Conservation (phyloP, 345 rosid genomes). For the Anacardium occidentale region DNA sequence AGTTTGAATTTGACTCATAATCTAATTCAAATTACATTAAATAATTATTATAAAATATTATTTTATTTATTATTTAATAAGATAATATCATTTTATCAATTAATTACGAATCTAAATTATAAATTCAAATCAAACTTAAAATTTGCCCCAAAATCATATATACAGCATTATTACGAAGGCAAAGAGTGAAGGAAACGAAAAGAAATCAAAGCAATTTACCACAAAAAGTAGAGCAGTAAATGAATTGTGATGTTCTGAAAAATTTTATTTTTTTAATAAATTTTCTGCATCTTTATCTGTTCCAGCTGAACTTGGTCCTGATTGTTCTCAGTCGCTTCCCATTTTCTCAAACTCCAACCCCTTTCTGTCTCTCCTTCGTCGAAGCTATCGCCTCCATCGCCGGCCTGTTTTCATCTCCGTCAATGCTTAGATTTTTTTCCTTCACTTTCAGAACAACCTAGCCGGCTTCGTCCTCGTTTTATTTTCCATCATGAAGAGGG, state of each 20-base stretch:
- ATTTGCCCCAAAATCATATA: too few relatives aligned
- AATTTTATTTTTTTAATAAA: background rate
- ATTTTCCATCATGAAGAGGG: constrained; percentile 46
- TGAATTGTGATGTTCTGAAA: background rate
- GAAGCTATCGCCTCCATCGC: constrained; percentile 56
- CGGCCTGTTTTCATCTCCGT: constrained; percentile 25
- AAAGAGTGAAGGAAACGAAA: background rate
- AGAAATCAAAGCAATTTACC: background rate
- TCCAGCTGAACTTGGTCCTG: constrained; percentile 30
- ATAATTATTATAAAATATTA: too few relatives aligned
- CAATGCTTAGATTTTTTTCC: constrained; percentile 45
- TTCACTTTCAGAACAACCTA: constrained; percentile 23
- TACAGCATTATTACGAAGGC: background rate
- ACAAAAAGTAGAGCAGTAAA: background rate
- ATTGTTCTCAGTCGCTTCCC: constrained; percentile 22
- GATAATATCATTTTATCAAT: too few relatives aligned
- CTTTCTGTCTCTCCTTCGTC: constrained; percentile 25
- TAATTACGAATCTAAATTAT: too few relatives aligned
- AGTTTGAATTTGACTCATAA: too few relatives aligned
- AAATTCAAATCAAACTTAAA: too few relatives aligned
- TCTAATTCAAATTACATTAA: too few relatives aligned
- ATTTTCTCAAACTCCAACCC: too few relatives aligned
- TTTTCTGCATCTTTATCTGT: constrained; percentile 37
- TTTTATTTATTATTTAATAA: too few relatives aligned
- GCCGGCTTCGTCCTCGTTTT: background rate